Base-by-base conservation (phyloP, 164 flowering plant genomes). In the Santalum album region DNA sequence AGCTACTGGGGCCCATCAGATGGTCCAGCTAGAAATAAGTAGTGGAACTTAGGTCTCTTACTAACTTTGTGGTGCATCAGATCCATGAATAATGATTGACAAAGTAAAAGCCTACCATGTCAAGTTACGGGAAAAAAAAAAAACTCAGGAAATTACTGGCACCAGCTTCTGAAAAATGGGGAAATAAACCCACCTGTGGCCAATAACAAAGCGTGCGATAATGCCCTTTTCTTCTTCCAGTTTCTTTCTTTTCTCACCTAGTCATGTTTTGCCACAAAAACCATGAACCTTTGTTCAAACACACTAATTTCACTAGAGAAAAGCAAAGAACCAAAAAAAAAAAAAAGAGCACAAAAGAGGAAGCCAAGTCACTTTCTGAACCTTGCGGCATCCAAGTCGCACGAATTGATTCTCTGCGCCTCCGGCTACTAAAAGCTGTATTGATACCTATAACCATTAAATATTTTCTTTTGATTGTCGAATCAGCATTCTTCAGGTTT, bases 381-480 rank as follows among this genome's bases (percentile, higher is more conserved):
- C 96, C 96, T 78, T 74, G 80, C 47, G 86, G 90, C 86, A 87
- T 83, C 96, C 96, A 87, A 36, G 90, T 85, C 21, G 68, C 76
- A 68, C 96, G 88, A 62, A 85, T 69, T 20, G 96, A 82, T 64
- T 87, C 90, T 75, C 96, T 79, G 65, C 92, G 73, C 49, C 79
- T 87, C 36, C 84, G 66, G 73, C 95, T 84, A 61, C 69, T 84
- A 65, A 87, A 87, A 44, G 86, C 90, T 55, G 89, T 87, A 54
- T 87, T 84, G 25, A 83, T 83, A 25, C 96, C 96, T 27, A 87
- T 57, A 21, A 87, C 86, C 87, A 85, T 79, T 24, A 79, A 65
- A 65, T 85, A 83, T 69, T 78, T 83, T 58, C 77, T 75, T 54
- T 71, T 78, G 7, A 43, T 29, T 44, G 60, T 49, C 56, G 75